Percentiles rank a stretch among this genome's conserved stretches.
phyloP scores from a whole-genome alignment of 805 yeast species.

The Yamadazyma kitorensis region DNA sequence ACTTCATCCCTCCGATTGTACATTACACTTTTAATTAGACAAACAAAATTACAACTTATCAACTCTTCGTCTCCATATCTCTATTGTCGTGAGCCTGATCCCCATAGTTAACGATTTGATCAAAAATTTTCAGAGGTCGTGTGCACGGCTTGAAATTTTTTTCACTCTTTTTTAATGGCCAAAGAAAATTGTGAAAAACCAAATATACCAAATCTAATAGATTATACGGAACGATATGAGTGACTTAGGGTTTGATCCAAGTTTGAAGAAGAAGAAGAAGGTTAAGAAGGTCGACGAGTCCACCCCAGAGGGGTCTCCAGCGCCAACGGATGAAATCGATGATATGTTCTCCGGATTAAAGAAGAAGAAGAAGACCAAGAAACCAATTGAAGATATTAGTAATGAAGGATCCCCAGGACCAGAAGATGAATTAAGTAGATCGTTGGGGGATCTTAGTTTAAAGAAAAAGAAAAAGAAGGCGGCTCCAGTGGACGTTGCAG shows the following conservation, averaged over 20 bases:
- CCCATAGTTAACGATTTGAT: background rate
- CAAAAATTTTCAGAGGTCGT: conserved; percentile 10
- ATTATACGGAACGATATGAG: conserved; percentile 25
- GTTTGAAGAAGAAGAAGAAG: conserved; percentile 80
- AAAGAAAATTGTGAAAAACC: too few species aligned
- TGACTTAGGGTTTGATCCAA: conserved; percentile 69
- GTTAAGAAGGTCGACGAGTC: conserved; percentile 43
- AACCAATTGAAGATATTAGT: conserved; percentile 24
- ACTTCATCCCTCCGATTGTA: background rate
- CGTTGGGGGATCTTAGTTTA: conserved; percentile 40
- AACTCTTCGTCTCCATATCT: too few species aligned
- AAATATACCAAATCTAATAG: background rate
- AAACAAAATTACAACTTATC: too few species aligned
- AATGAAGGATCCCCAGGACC: conserved; percentile 21
- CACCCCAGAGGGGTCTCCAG: conserved; percentile 20
- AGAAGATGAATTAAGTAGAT: conserved; percentile 31
- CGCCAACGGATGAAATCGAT: conserved; percentile 40
- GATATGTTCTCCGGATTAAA: conserved; percentile 72
- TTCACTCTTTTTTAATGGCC: too few species aligned
- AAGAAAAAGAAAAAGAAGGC: conserved; percentile 84
- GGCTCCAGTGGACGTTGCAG: conserved; percentile 58
- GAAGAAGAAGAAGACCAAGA: conserved; percentile 73
- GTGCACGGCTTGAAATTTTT: conserved; percentile 10
- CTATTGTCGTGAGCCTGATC: background rate
- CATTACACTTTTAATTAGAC: background rate